These are phyloP conservation scores for Fraxinus nigra DNA, from an alignment of 305 asterid species.

Conservation along the genomic window DNA sequence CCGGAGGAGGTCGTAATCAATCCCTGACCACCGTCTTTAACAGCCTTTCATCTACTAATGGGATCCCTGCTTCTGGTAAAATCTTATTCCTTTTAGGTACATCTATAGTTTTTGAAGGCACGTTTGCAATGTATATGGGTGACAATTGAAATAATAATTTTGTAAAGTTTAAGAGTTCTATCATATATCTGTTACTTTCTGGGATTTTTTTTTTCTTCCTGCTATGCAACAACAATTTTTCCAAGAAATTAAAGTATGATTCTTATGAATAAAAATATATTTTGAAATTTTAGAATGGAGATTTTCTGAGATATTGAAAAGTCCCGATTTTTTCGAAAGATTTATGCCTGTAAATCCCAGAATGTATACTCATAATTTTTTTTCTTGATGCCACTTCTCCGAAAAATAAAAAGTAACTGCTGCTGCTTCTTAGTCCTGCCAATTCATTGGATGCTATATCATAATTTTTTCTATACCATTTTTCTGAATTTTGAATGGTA, in stretches of 20 bases:
- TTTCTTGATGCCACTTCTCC: not conserved
- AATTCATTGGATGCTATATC: not conserved
- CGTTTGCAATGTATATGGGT: not conserved
- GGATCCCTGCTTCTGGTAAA: conserved; percentile 34
- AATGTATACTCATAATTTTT: not conserved
- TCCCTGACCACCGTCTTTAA: conserved; percentile 13
- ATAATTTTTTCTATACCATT: not conserved
- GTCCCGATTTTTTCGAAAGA: not conserved
- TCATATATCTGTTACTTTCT: not conserved
- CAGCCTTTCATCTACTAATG: conserved; percentile 26
- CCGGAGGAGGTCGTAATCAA: conserved; percentile 10
- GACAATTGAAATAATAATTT: not conserved
- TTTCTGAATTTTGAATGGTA: not conserved
- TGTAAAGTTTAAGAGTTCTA: not conserved
- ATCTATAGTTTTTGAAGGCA: not conserved
- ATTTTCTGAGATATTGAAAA: not conserved
- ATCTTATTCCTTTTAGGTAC: not conserved
- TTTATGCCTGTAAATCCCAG: not conserved
- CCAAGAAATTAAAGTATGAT: not conserved
- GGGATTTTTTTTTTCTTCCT: not conserved
- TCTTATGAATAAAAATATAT: not conserved
- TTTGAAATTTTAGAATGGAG: not conserved
- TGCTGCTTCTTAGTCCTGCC: not conserved
- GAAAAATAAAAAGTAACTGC: too few relatives aligned
- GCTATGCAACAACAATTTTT: not conserved